Base-by-base conservation (phyloP, 2,329 filamentous ascomycete species). In the Keithomyces neogunnii region DNA sequence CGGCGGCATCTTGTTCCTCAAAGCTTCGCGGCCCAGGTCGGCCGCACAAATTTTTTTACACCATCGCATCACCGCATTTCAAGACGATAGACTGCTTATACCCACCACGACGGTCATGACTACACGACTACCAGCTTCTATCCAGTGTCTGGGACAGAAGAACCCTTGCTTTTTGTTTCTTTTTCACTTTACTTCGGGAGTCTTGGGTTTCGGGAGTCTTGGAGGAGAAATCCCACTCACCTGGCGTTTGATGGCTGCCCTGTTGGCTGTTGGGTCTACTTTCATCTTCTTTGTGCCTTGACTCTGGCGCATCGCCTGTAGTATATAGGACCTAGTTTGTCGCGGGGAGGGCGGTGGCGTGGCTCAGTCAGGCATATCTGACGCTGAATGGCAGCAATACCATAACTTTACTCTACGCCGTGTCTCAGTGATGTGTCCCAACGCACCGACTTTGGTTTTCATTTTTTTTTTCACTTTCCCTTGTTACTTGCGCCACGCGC, bases 321-420 rank as follows among this genome's bases (percentile, higher is more conserved):
- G 29, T 44, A 10, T 44, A 6, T 26, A 44, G 40, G 40, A 44
- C 30, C 26, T 11, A 44, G 30, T 44, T 44, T 44, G 40, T 44
- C 40, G 30, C 8, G 28, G 26, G 30, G 26, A 28, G 10, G 29
- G 38, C 38, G 26, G 19, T 26, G 38, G 13, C 38, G 19, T 19
- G 19, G 19, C 19, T 19, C 19, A 19, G 19, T 19, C 19, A 19
- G 19, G 40, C 7, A 30, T 44, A 19, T 29, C 40, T 35, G 40
- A 11, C 49, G 40, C 52, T 53, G 52, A 53, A 53, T 53, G 52
- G 52, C 52, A 53, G 52, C 26, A 53, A 53, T 51, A 53, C 52
- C 52, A 53, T 53, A 36, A 51, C 3, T 45, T 44, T 44, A 26
- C 19, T 26, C 28, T 30, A 19, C 19, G 19, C 19, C 19, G 19